Conservation (phyloP, 2,329 filamentous ascomycete species). For the Microdochium nivale region DNA sequence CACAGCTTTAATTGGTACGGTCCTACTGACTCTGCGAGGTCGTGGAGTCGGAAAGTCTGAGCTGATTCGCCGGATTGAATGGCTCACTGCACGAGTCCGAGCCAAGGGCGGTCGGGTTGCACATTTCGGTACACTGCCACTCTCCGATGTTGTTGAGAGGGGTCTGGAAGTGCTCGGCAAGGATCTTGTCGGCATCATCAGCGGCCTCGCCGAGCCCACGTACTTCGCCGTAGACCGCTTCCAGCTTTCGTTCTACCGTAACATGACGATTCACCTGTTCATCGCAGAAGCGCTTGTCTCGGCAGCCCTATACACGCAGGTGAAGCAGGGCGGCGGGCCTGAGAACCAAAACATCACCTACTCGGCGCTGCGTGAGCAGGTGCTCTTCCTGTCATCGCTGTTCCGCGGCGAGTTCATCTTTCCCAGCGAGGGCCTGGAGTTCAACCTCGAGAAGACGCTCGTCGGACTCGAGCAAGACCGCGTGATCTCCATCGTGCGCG, state of each 20-base stretch:
- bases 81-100: constrained; percentile 74
- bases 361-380: constrained; percentile 64
- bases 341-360: constrained; percentile 72
- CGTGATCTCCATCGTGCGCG: constrained; percentile 60
- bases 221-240: constrained; percentile 94
- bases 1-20: constrained; percentile 88
- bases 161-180: constrained; percentile 88
- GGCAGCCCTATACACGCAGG: constrained; percentile 78
- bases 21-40: constrained; percentile 82
- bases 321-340: constrained; percentile 85
- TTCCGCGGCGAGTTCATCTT: constrained; percentile 98
- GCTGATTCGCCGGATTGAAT: constrained; percentile 77
- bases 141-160: constrained; percentile 76
- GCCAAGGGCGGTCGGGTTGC: constrained; percentile 87
- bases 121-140: constrained; percentile 76
- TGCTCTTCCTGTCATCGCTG: constrained; percentile 82
- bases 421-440: constrained; percentile 70
- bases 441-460: constrained; percentile 76
- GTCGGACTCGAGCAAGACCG: constrained; percentile 68
- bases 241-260: constrained; percentile 95
- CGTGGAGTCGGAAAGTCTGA: constrained; percentile 85
- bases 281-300: constrained; percentile 89
- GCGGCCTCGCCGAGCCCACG: constrained; percentile 78
- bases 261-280: constrained; percentile 98
- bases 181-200: constrained; percentile 73